Conservation (phyloP, 306 rosid genomes). For the Mucuna pruriens region DNA sequence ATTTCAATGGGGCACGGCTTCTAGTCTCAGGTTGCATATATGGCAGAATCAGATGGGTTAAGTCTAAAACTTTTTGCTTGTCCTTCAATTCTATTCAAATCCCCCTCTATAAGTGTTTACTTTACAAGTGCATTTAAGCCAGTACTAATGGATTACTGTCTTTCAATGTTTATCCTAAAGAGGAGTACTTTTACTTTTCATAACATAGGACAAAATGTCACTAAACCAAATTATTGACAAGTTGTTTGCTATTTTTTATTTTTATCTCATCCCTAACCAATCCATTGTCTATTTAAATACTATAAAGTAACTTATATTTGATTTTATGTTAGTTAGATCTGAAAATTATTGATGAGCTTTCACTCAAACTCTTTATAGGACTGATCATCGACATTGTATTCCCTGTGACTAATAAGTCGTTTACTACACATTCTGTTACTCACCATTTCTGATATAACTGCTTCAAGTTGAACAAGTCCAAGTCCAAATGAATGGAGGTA, state of each 20-base stretch:
- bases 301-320: background rate
- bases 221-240: background rate
- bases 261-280: background rate
- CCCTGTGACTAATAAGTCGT: background rate
- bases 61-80: background rate
- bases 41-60: background rate
- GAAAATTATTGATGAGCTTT: background rate
- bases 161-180: background rate
- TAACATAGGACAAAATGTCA: background rate
- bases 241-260: background rate
- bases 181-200: background rate
- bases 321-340: background rate
- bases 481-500: background rate
- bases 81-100: background rate
- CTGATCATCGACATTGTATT: background rate
- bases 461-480: background rate
- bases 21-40: background rate
- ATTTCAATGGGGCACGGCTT: conserved; percentile 21
- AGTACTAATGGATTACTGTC: background rate
- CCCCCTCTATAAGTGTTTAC: background rate
- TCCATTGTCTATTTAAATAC: background rate
- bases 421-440: background rate
- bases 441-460: background rate
- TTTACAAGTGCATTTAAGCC: background rate
- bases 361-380: background rate